These are phyloP conservation scores for Tulasnella sp. DNA, from an alignment of 768 basidiomycete genomes.

Conservation along the genomic window DNA sequence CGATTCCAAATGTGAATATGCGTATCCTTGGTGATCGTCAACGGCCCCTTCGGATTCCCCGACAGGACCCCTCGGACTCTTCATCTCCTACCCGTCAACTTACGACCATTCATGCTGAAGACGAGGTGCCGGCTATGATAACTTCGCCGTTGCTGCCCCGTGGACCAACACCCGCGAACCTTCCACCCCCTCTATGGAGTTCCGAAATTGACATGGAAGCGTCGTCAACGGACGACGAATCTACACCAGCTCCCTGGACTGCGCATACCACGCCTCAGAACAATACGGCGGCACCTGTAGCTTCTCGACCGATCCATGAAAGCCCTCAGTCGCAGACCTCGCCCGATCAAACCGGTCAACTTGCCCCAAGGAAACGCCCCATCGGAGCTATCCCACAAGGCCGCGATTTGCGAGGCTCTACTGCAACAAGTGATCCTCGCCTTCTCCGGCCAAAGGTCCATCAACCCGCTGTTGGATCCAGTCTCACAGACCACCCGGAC, in stretches of 20 bases:
- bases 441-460: no score
- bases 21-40: neutral
- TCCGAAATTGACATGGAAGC: neutral
- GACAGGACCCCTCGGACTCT: neutral
- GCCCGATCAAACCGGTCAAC: neutral
- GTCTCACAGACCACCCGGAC: no score
- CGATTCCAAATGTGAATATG: neutral
- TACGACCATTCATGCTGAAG: neutral
- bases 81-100: neutral
- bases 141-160: neutral
- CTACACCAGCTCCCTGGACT: neutral
- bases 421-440: no score
- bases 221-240: neutral
- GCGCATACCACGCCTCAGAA: neutral
- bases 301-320: neutral
- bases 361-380: neutral
- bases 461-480: no score
- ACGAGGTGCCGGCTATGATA: neutral
- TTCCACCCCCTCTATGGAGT: neutral
- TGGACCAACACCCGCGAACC: neutral
- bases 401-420: no score
- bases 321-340: neutral
- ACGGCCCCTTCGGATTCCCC: neutral
- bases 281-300: neutral
- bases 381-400: no score